Evolutionary conservation across 345 rosid genomes (phyloP), one percentile per base, ranked within the genome.

Genomic region (Camelina neglecta): DNA sequence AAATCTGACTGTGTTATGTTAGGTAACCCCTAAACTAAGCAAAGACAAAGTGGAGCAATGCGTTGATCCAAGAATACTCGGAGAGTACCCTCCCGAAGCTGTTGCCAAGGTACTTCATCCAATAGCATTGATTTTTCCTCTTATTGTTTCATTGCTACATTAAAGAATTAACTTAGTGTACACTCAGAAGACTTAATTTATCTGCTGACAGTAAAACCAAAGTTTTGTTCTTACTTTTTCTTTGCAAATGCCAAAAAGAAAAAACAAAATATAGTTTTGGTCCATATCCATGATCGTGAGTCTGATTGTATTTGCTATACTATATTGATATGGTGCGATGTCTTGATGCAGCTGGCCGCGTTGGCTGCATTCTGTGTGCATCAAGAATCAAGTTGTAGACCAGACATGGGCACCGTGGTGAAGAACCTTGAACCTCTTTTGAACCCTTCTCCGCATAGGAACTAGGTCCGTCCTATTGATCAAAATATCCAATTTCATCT

Each of bases 11-110:
- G 56, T 35, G 47, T 35, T 69, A 16, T 69, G 50, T 55, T 71
- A 88, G 96, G 96, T 92, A 66, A 83, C 89, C 16, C 93, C 96
- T 36, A 87, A 76, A 83, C 86, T 87, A 26, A 84, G 89, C 5
- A 89, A 90, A 80, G 89, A 90, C 79, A 87, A 87, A 75, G 93
- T 87, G 82, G 84, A 81, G 81, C 90, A 80, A 60, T 90, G 90
- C 47, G 83, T 87, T 47, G 96, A 88, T 85, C 78, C 83, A 51
- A 84, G 83, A 81, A 83, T 90, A 45, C 75, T 72, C 21, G 91
- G 87, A 53, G 86, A 86, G 7, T 88, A 79, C 76, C 93, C 92
- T 48, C 76, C 89, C 20, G 87, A 88, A 75, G 93, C 89, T 69
- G 86, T 88, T 65, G 91, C 93, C 44, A 88, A 85, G 93, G 91